Evolutionary conservation across 2,329 filamentous ascomycete species (phyloP), one percentile per base, ranked within the genome.

Genomic region (Biscogniauxia marginata): DNA sequence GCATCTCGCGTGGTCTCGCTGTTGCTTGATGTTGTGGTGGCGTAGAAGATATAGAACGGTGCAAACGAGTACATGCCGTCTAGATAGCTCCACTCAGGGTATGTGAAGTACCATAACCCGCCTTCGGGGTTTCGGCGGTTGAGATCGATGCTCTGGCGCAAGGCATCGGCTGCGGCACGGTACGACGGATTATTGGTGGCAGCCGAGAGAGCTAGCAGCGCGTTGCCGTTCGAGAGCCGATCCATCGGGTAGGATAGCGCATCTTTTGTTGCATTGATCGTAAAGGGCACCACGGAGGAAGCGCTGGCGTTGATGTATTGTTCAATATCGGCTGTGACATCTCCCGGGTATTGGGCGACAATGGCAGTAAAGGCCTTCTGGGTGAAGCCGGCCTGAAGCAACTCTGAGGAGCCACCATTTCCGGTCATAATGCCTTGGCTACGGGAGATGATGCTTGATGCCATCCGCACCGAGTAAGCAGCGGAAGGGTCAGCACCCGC

Each of bases 61-160:
- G 74, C 70, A 8, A 78, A 69, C 0, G 77, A 79, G 70, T 75
- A 81, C 74, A 82, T 79, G 56, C 79, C 80, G 59, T 84, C 80
- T 3, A 81, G 70, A 60, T 82, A 83, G 63, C 77, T 79, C 74
- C 79, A 79, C 52, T 82, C 70, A 1, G 78, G 78, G 58, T 83
- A 82, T 1, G 66, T 63, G 53, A 61, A 75, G 52, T 75, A 75
- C 73, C 73, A 75, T 3, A 75, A 54, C 0, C 73, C 72, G 24
- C 70, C 67, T 53, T 69, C 68, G 6, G 63, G 44, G 56, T 71
- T 75, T n/a, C 71, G 68, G 18, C 57, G 68, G 57, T 70, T 70
- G 34, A 68, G 52, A 13, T 64, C 56, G 60, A 71, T 70, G 58
- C 69, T 71, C 4, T 57, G 11, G 13, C 67, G 63, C 20, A 71